Base-by-base conservation (phyloP, 768 basidiomycete genomes). In the Lactifluus piperatus region DNA sequence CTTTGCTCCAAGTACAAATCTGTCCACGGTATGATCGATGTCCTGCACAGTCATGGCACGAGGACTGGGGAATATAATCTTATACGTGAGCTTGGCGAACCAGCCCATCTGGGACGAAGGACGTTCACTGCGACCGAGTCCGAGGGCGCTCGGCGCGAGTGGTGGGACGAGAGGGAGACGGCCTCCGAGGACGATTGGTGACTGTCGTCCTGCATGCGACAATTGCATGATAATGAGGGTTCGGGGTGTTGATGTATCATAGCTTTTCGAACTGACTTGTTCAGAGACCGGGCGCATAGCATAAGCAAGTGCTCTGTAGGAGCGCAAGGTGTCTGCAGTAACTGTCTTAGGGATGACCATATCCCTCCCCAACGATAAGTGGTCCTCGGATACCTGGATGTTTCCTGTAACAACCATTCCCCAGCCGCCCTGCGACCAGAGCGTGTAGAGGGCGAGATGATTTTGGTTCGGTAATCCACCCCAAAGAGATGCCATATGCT, bases 391-490 rank as follows among this genome's bases (percentile, higher is more conserved):
- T 27, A 94, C 81, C 66, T 88, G 86, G 4, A 91, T 79, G 63
- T 94, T 94, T 4, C 94, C 94, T 0, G 94, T 91, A 29, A 94
- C 69, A 47, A 95, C 73, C 78, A 97, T 90, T 0, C 91, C 94
- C 91, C 91, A 97, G 48, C 78, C 78, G 11, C 86, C 80, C 53
- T 74, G 69, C 1, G 83, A 81, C 93, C 94, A 97, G 64, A 75
- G 73, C 0, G 79, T 70, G 68, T 97, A 97, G 29, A 97, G 75
- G 0, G 71, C 66, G 36, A 77, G 67, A 69, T 93, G 88, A 45
- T 75, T 69, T 14, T 72, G 65, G 62, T 88, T 91, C 0, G 94
- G 93, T 10, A 80, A 78, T 0, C 91, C 90, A 22, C 91, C 88
- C 10, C 73, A 72, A 30, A 85, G 74, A 4, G 70, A 63, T 0